Conservation (phyloP, 2,329 filamentous ascomycete species). For the Aspergillus alliaceus region DNA sequence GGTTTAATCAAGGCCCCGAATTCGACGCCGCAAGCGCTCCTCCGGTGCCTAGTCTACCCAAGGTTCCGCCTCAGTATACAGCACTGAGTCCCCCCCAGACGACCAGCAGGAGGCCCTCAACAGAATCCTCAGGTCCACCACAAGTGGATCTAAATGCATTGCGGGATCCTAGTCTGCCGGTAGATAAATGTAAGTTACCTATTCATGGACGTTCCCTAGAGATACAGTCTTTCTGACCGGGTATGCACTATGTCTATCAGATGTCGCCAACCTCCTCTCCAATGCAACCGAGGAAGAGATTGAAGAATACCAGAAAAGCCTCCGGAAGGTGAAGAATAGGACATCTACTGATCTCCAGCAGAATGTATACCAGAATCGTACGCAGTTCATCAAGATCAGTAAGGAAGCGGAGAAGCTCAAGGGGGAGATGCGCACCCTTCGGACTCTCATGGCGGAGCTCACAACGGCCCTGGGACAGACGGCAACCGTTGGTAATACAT, state of each 20-base stretch:
- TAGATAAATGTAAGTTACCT: constrained; percentile 69
- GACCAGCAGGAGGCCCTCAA: constrained; percentile 48
- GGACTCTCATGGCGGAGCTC: constrained; percentile 88
- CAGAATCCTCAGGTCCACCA: constrained; percentile 60
- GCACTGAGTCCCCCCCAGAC: constrained; percentile 43
- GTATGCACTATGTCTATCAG: constrained; percentile 18
- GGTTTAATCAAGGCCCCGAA: constrained; percentile 75
- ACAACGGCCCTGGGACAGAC: constrained; percentile 64
- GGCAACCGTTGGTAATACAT: constrained; percentile 48
- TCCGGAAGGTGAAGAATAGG: constrained; percentile 74
- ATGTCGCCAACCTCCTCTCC: constrained; percentile 65
- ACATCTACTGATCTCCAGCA: constrained; percentile 85
- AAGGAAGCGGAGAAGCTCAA: constrained; percentile 99
- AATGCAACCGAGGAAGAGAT: constrained; percentile 89
- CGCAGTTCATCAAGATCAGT: constrained; percentile 98
- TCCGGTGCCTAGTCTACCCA: constrained; percentile 67
- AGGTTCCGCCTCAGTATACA: constrained; percentile 60
- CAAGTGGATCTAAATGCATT: constrained; percentile 75
- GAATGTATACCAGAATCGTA: constrained; percentile 94
- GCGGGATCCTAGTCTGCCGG: constrained; percentile 72
- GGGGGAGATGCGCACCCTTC: constrained; percentile 87
- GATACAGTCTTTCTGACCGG: constrained; percentile 15
- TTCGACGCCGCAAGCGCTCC: constrained; percentile 64
- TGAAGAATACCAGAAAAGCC: constrained; percentile 71
- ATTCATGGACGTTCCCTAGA: constrained; percentile 1